Conservation (phyloP, 2,329 filamentous ascomycete genomes). For the Didymellaceae sp. region DNA sequence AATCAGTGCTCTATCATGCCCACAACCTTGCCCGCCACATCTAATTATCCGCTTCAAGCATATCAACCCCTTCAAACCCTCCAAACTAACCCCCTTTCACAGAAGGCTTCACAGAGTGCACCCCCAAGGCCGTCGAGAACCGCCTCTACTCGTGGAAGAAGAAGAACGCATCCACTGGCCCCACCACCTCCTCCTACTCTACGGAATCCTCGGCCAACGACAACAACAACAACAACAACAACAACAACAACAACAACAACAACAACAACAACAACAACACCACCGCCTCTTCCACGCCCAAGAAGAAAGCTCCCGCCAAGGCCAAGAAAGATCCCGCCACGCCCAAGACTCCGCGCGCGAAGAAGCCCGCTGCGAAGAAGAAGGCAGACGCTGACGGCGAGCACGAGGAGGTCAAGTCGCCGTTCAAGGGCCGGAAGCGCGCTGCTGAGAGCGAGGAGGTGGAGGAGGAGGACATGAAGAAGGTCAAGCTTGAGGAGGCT, state of each 20-base stretch:
- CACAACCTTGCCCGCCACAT: too few relatives aligned
- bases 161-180: constrained; percentile 12
- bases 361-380: constrained; percentile 5
- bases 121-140: constrained; percentile 35
- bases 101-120: constrained; percentile 26
- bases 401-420: background rate
- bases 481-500: constrained; percentile 5
- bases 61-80: too few relatives aligned
- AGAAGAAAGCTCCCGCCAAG: constrained; percentile 4
- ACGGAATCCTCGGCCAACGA: too few relatives aligned
- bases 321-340: constrained; percentile 1
- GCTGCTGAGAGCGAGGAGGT: background rate
- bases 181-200: background rate
- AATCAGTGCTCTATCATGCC: too few relatives aligned
- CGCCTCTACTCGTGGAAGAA: constrained; percentile 33
- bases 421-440: constrained; percentile 10
- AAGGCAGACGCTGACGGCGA: background rate
- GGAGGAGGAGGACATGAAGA: background rate
- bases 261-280: too few relatives aligned
- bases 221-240: too few relatives aligned
- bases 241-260: too few relatives aligned
- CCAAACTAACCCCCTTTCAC: background rate
- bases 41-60: too few relatives aligned
- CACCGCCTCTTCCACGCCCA: background rate
- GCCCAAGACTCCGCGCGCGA: constrained; percentile 7